Conservation (phyloP, 768 basidiomycete species). For the Lepiota brunneoincarnata region DNA sequence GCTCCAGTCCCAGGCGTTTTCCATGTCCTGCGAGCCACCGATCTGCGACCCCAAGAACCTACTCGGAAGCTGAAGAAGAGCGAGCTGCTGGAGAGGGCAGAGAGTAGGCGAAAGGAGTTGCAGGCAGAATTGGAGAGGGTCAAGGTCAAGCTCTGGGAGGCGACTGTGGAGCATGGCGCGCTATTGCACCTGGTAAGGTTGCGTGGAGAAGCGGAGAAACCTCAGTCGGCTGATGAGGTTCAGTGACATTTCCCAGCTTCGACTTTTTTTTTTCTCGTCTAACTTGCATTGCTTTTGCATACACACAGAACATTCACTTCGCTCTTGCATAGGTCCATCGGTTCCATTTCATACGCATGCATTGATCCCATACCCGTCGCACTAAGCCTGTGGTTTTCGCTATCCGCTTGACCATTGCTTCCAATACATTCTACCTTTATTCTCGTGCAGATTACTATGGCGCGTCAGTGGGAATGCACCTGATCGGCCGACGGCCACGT, state of each 20-base stretch:
- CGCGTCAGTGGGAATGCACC: no score
- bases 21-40: not conserved
- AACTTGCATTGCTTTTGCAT: not conserved
- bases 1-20: conserved; percentile 3
- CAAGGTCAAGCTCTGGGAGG: conserved; percentile 72
- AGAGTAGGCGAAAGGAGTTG: conserved; percentile 50
- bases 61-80: conserved; percentile 21
- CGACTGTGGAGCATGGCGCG: conserved; percentile 66
- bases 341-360: no score
- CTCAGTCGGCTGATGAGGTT: not conserved
- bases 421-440: no score
- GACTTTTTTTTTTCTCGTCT: not conserved
- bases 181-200: conserved; percentile 44
- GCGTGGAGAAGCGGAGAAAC: conserved; percentile 14
- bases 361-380: no score
- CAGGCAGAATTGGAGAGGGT: conserved; percentile 54
- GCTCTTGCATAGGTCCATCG: no score
- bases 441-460: no score
- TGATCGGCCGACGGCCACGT: no score
- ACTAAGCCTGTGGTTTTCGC: no score
- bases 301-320: no score
- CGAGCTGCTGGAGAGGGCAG: conserved; percentile 48
- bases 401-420: no score
- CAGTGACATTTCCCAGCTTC: not conserved
- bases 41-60: not conserved